Base-by-base conservation (phyloP, 1,139 yeast species). In the Saccharomyces hybrid region DNA sequence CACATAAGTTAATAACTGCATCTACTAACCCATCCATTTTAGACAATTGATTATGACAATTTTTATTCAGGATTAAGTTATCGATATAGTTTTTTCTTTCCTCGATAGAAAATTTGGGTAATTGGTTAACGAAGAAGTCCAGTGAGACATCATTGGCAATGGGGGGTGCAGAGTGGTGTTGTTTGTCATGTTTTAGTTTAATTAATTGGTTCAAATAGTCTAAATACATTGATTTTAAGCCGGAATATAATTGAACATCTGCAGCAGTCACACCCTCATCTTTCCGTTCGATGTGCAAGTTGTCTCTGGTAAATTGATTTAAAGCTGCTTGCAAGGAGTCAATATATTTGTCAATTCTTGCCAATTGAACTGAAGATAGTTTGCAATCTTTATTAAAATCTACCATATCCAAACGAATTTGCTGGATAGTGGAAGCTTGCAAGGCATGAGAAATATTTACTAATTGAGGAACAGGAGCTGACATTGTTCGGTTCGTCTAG, bases 391-490 rank as follows among this genome's bases (percentile, higher is more conserved):
- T 55, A 28, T 56, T 54, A 42, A 59, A 61, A 31, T 54, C 56
- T 49, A 56, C 60, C n/a, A 66, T 59, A 51, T 64, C 68, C 19
- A 58, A 48, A 12, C 66, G 61, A 42, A 68, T 65, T 55, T 64
- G 60, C 49, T 67, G 64, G 14, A 68, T 61, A 8, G 62, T 57
- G 11, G 61, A 52, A 12, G 71, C 64, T 46, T 64, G 67, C 53
- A 67, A 58, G 8, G 71, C 68, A 56, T 68, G 68, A 44, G 66
- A 57, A 21, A 68, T 65, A 55, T 68, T 64, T 41, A 68, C 67
- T 52, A 61, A 53, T 58, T 67, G 69, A 26, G 71, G 71, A 41
- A 65, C 61, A 11, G 64, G 62, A 47, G 58, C 49, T 31, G 64
- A 58, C 66, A 61, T 60, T 34, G 14, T 44, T 26, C 9, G 19